A percentile compares a stretch with the other conserved stretches of the same genome.
These are phyloP conservation scores for Berberis thunbergii DNA, from an alignment of 164 flowering plant species.

Conservation along the genomic window DNA sequence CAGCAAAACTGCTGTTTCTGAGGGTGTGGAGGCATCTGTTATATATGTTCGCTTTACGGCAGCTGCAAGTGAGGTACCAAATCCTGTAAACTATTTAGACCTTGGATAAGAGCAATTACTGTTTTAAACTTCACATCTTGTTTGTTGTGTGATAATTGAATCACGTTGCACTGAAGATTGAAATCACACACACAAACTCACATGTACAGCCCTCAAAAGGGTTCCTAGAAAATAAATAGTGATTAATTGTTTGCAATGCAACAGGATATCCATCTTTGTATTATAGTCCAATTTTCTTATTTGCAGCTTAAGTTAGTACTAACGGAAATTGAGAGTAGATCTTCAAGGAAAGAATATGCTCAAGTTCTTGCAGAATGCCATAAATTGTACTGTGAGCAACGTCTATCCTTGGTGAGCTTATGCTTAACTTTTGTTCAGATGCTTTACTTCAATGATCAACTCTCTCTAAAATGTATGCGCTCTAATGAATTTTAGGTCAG, in stretches of 20 bases:
- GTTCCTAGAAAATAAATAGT: no score
- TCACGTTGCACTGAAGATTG: not conserved
- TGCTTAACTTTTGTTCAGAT: conserved; percentile 10
- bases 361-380: conserved; percentile 89
- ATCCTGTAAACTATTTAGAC: no score
- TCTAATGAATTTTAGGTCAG: conserved; percentile 37
- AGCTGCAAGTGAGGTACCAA: conserved; percentile 78
- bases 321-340: conserved; percentile 88
- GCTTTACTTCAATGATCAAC: not conserved
- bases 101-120: no score
- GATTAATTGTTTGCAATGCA: no score
- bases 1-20: conserved; percentile 23
- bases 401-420: conserved; percentile 73
- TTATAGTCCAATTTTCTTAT: not conserved
- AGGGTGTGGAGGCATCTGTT: conserved; percentile 89
- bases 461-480: not conserved
- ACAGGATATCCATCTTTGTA: no score
- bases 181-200: not conserved
- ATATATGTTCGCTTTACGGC: conserved; percentile 95
- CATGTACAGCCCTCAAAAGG: no score
- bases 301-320: conserved; percentile 79
- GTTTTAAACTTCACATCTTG: conserved; percentile 1
- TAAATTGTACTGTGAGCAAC: conserved; percentile 87
- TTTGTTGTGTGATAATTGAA: not conserved
- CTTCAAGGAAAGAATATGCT: conserved; percentile 79